Percentiles rank a stretch among this genome's conserved stretches.
phyloP scores from a whole-genome alignment of 805 yeast species.

The Clavispora vitiphila region DNA sequence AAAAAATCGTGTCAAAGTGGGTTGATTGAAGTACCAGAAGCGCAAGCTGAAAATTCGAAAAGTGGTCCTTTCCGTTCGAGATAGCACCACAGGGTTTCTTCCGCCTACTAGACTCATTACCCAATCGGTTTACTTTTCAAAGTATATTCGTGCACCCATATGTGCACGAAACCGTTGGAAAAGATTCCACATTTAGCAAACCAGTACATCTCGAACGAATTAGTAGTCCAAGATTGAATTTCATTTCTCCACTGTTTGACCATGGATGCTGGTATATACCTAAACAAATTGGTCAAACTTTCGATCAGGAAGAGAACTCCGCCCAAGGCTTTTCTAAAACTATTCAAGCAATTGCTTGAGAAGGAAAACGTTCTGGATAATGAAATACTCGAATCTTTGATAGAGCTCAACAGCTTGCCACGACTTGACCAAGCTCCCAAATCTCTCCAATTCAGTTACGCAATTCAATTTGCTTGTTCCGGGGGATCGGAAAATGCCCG shows the following conservation, averaged over 20 bases:
- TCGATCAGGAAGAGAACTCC: slow-evolving; percentile 18
- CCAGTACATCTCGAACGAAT: neutral
- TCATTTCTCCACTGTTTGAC: neutral
- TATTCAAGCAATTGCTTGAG: slow-evolving; percentile 25
- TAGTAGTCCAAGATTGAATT: neutral
- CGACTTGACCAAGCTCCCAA: neutral
- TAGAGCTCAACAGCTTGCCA: slow-evolving; percentile 14
- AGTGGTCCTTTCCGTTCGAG: too few relatives aligned
- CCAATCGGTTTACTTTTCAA: too few relatives aligned
- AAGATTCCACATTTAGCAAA: neutral
- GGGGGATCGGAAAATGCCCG: slow-evolving; percentile 13
- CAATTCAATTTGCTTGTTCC: slow-evolving; percentile 16
- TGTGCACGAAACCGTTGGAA: too few relatives aligned
- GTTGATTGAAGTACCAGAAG: too few relatives aligned
- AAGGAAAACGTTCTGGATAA: slow-evolving; percentile 16
- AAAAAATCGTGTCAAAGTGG: too few relatives aligned
- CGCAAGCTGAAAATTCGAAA: too few relatives aligned
- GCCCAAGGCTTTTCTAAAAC: slow-evolving; percentile 20
- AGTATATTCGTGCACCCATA: too few relatives aligned
- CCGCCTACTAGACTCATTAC: too few relatives aligned
- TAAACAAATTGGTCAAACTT: slow-evolving; percentile 16
- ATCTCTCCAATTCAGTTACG: slow-evolving; percentile 11
- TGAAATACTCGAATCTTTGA: slow-evolving; percentile 22
- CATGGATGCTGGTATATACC: slow-evolving; percentile 7
- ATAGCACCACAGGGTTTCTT: too few relatives aligned